Evolutionary conservation across 257 asterid species (phyloP).

Genomic region (Cinchona pubescens): DNA sequence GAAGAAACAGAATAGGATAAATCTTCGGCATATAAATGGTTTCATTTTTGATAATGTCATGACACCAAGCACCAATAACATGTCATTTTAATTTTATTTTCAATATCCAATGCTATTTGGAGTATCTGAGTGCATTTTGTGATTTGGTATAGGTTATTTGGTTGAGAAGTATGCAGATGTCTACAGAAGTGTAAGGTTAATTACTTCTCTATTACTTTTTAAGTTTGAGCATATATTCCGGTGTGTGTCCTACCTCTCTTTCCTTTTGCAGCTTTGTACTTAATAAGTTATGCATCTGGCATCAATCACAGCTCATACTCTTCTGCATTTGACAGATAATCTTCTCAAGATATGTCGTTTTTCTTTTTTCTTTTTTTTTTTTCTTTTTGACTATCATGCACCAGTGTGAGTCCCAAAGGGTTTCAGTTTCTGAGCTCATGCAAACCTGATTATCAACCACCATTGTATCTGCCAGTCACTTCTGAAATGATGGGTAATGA

Average conservation of each 20-base stretch:
- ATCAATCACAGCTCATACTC: background rate
- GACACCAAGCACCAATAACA: background rate
- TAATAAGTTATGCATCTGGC: background rate
- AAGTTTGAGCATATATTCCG: background rate
- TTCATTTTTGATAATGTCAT: background rate
- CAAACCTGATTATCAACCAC: constrained; percentile 91
- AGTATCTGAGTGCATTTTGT: constrained; percentile 22
- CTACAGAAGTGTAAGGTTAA: constrained; percentile 72
- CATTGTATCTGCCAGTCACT: constrained; percentile 56
- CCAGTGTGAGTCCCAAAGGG: constrained; percentile 83
- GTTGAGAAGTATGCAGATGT: constrained; percentile 61
- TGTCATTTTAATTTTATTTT: constrained; percentile 11
- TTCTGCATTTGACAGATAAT: background rate
- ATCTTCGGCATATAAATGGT: background rate
- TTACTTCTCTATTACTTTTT: constrained; percentile 8
- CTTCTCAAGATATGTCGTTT: constrained; percentile 1
- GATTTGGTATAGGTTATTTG: constrained; percentile 63
- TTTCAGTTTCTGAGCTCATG: constrained; percentile 68
- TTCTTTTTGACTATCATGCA: too few relatives aligned
- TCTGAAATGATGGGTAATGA: constrained; percentile 56
- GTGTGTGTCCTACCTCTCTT: background rate
- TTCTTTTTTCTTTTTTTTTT: constrained; percentile 11
- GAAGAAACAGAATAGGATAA: background rate
- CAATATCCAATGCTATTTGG: constrained; percentile 7
- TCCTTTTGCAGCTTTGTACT: background rate